Base-by-base conservation (phyloP, 2,329 filamentous ascomycete genomes). In the Colletotrichum sp. region DNA sequence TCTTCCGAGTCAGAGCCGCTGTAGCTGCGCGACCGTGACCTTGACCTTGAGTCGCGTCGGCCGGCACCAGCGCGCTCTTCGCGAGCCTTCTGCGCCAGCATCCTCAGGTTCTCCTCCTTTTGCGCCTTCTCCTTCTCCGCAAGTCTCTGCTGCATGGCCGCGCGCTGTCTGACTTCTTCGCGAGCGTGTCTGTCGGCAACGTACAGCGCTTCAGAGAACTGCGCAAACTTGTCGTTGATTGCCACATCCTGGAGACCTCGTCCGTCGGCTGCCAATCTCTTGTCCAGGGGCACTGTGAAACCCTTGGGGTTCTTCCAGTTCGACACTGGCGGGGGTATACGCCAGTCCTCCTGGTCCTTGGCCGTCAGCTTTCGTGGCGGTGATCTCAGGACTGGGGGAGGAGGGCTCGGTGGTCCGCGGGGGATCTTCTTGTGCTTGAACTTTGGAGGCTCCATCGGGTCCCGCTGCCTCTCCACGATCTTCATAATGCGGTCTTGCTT, bases 291-390 rank as follows among this genome's bases (percentile, higher is more conserved):
- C 1, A 99, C 95, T 0, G 97, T 99, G 83, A 98, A 99, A 81
- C 97, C 97, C 87, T 99, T 99, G 1, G 96, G 95, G 84, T 99
- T 99, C 91, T 99, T 99, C 97, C 97, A 99, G 85, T 99, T 99
- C 24, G 95, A 98, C 3, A 99, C 93, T 0, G 96, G 95, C 4
- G 96, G 96, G 0, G 89, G 90, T 55, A 92, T 98, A 82, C 93
- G 96, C 97, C 97, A 99, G 75, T 95, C 95, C 84, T 99, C 97
- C 85, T 99, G 96, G 80, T 99, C 97, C 84, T 98, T 96, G 8
- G 96, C 97, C 2, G 97, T 99, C 77, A 99, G 90, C 83, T 99
- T 99, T 77, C 97, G 90, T 0, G 97, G 96, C 16, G 97, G 97
- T 4, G 95, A 98, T 84, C 98, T 96, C 92, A 99, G 95, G 65